A percentile compares a stretch with the other conserved stretches of the same genome.
Conservation (phyloP, 768 basidiomycete species). For the Tulasnella sp. region DNA sequence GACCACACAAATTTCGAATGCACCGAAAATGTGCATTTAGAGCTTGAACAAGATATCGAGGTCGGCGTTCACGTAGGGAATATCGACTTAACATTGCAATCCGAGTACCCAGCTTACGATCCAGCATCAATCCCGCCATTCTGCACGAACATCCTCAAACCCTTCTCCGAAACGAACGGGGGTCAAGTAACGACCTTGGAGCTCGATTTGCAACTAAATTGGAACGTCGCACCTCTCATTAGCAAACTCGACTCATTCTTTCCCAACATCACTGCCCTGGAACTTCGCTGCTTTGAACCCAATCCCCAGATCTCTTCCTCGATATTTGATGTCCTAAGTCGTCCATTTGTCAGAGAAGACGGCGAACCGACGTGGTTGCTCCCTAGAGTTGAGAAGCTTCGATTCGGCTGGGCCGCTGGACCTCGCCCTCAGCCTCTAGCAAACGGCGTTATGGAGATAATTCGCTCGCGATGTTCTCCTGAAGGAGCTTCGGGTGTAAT, state of each 20-base stretch:
- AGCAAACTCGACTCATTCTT: not conserved
- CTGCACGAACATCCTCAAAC: not conserved
- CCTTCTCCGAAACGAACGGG: not conserved
- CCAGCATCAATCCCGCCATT: too few relatives aligned
- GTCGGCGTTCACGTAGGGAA: not conserved
- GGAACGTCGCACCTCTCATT: not conserved
- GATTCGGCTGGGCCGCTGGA: not conserved
- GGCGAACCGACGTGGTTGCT: not conserved
- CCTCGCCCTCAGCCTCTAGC: not conserved
- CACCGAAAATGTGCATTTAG: not conserved
- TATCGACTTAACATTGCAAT: not conserved
- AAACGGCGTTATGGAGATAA: not conserved
- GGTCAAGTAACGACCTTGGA: not conserved
- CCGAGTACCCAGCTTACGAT: not conserved
- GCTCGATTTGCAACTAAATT: not conserved
- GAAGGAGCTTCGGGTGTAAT: not conserved
- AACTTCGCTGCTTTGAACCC: not conserved
- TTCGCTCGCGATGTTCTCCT: not conserved
- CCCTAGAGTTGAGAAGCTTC: not conserved
- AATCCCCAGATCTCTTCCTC: not conserved
- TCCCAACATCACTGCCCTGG: not conserved
- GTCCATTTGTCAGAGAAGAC: not conserved
- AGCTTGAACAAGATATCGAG: not conserved
- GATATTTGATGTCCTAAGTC: not conserved
- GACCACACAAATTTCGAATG: not conserved